A percentile compares a stretch with the other conserved stretches of the same genome.
Evolutionary conservation across 2,329 filamentous ascomycete species (phyloP).

Genomic region (Aspergillus candidus): DNA sequence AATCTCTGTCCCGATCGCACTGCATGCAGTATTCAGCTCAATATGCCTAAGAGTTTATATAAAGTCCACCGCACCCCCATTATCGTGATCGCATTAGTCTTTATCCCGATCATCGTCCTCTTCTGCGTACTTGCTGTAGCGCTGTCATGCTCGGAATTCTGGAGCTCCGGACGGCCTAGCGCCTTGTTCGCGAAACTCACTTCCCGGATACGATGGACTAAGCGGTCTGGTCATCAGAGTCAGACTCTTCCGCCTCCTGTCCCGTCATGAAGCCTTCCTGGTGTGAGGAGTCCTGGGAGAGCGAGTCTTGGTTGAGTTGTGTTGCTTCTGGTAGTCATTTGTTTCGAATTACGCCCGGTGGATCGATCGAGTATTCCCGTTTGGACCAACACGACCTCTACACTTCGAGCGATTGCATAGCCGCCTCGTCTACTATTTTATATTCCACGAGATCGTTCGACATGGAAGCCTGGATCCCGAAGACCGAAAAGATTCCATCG

Average conservation of each 20-base stretch:
- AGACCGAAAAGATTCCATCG: too few relatives aligned
- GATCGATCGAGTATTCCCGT: too few relatives aligned
- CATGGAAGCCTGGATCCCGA: too few relatives aligned
- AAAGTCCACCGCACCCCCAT: slow-evolving; percentile 30
- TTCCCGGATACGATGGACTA: slow-evolving; percentile 16
- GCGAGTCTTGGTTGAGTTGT: too few relatives aligned
- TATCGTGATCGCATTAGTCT: slow-evolving; percentile 41
- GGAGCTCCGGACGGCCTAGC: slow-evolving; percentile 11
- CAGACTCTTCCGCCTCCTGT: neutral
- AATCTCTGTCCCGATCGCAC: too few relatives aligned
- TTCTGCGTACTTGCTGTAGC: slow-evolving; percentile 34
- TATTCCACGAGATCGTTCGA: too few relatives aligned
- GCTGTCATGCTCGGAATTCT: slow-evolving; percentile 35
- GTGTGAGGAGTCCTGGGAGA: too few relatives aligned
- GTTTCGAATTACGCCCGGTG: too few relatives aligned
- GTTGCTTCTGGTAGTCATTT: too few relatives aligned
- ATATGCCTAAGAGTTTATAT: slow-evolving; percentile 26
- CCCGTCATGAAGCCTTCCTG: neutral
- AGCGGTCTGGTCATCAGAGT: slow-evolving; percentile 21
- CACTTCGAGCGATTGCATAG: too few relatives aligned
- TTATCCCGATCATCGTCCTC: slow-evolving; percentile 44
- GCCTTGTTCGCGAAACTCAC: slow-evolving; percentile 20
- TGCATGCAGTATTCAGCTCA: slow-evolving; percentile 10
- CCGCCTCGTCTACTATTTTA: too few relatives aligned
- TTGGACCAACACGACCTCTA: too few relatives aligned